These are phyloP conservation scores for Phymatotrichopsis omnivora DNA, from an alignment of 2,329 filamentous ascomycete species.

Conservation along the genomic window DNA sequence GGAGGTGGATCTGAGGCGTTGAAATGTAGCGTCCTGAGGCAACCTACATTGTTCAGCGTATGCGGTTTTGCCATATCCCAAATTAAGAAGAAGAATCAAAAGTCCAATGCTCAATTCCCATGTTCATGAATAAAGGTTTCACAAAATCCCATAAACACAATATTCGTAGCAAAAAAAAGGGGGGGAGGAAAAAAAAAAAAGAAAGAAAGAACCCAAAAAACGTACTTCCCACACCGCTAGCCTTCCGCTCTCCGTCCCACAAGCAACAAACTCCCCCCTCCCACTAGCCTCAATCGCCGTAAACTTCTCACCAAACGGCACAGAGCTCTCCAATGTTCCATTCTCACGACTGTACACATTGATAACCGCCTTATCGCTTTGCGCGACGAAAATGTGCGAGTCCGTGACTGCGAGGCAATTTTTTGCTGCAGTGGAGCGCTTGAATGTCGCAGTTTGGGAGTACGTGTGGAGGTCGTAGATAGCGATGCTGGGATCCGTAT, in stretches of 20 bases:
- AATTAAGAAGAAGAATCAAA: not conserved
- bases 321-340: slow-evolving; percentile 76
- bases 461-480: slow-evolving; percentile 79
- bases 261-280: slow-evolving; percentile 48
- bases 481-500: slow-evolving; percentile 38
- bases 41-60: slow-evolving; percentile 12
- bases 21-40: slow-evolving; percentile 64
- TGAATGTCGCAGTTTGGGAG: slow-evolving; percentile 75
- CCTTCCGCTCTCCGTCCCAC: slow-evolving; percentile 77
- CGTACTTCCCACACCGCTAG: slow-evolving; percentile 86
- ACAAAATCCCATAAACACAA: not conserved
- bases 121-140: too few species aligned
- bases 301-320: slow-evolving; percentile 81
- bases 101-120: too few species aligned
- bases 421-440: slow-evolving; percentile 75
- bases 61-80: slow-evolving; percentile 4
- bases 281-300: slow-evolving; percentile 61
- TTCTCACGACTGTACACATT: slow-evolving; percentile 81
- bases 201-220: slow-evolving; percentile 16
- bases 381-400: slow-evolving; percentile 81
- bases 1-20: slow-evolving; percentile 67
- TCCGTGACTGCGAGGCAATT: slow-evolving; percentile 71
- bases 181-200: slow-evolving; percentile 29
- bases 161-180: slow-evolving; percentile 5
- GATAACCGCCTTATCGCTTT: slow-evolving; percentile 81